These are phyloP conservation scores for Apiotrichum laibachii DNA, from an alignment of 1,284 basidiomycete genomes.

Conservation along the genomic window DNA sequence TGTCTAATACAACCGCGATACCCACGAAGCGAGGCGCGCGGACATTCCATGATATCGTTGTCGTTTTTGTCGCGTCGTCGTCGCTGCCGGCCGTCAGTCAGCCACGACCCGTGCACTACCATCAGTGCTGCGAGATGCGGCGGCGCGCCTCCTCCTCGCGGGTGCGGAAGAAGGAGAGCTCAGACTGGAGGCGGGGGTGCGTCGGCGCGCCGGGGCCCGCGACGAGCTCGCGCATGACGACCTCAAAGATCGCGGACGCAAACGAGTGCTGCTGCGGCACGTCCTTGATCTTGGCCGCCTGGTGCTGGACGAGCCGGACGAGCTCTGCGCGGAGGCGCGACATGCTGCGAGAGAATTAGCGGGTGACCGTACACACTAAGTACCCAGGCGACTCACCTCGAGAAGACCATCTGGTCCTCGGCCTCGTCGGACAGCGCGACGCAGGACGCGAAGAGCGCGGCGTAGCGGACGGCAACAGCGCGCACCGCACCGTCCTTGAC, in stretches of 20 bases:
- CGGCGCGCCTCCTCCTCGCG: conserved; percentile 60
- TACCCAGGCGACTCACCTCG: conserved; percentile 60
- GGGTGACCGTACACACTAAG: not conserved
- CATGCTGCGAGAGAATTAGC: conserved; percentile 58
- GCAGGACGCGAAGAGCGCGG: conserved; percentile 72
- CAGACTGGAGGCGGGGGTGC: conserved; percentile 60
- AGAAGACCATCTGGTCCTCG: conserved; percentile 91
- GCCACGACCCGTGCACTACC: too few species aligned
- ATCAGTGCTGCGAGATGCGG: conserved; percentile 32
- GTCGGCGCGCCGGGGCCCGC: conserved; percentile 55
- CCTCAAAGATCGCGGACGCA: conserved; percentile 70
- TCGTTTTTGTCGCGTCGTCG: too few species aligned
- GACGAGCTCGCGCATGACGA: conserved; percentile 70
- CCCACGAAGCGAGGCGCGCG: too few species aligned
- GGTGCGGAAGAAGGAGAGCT: conserved; percentile 61
- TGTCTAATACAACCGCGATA: too few species aligned
- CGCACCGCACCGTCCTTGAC: conserved; percentile 69
- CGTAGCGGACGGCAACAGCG: conserved; percentile 64
- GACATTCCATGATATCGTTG: too few species aligned
- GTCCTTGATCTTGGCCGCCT: conserved; percentile 65
- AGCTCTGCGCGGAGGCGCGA: conserved; percentile 81
- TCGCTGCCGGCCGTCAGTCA: too few species aligned
- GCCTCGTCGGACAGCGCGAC: conserved; percentile 73
- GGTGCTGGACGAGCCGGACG: conserved; percentile 69
- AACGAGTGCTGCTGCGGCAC: conserved; percentile 62